phyloP scores from a whole-genome alignment of 2,329 filamentous ascomycete species.

The Apiospora pterosperma region DNA sequence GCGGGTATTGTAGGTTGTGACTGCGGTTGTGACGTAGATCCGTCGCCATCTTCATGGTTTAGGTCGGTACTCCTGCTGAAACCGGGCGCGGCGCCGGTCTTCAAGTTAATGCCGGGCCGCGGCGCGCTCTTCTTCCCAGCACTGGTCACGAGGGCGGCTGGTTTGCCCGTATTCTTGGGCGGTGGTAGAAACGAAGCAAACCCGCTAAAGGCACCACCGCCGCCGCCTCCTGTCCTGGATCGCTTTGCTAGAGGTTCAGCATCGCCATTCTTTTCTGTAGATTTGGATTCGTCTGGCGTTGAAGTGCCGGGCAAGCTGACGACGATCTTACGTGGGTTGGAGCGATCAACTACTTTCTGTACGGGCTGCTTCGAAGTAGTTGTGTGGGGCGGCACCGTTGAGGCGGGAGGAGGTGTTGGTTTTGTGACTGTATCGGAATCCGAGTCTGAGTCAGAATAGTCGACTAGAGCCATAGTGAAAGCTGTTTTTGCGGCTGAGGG shows the following conservation, averaged over 20 bases:
- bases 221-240: constrained; percentile 47
- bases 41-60: constrained; percentile 15
- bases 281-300: constrained; percentile 29
- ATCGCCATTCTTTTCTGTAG: constrained; percentile 24
- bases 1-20: constrained; percentile 48
- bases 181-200: constrained; percentile 86
- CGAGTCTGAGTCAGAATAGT: constrained; percentile 80
- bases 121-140: constrained; percentile 33
- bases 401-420: constrained; percentile 37
- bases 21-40: constrained; percentile 33
- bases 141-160: constrained; percentile 13
- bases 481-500: not conserved
- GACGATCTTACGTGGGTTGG: constrained; percentile 79
- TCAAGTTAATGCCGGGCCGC: constrained; percentile 65
- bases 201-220: constrained; percentile 68
- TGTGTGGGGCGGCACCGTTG: constrained; percentile 14
- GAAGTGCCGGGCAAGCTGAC: constrained; percentile 67
- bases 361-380: constrained; percentile 57
- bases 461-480: constrained; percentile 67
- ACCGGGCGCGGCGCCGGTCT: constrained; percentile 78
- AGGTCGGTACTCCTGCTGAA: constrained; percentile 61
- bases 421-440: constrained; percentile 55
- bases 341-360: constrained; percentile 77
- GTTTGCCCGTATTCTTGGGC: constrained; percentile 61
- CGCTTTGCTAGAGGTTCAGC: constrained; percentile 67